Base-by-base conservation (phyloP, 345 rosid genomes). In the Ricinus communis region DNA sequence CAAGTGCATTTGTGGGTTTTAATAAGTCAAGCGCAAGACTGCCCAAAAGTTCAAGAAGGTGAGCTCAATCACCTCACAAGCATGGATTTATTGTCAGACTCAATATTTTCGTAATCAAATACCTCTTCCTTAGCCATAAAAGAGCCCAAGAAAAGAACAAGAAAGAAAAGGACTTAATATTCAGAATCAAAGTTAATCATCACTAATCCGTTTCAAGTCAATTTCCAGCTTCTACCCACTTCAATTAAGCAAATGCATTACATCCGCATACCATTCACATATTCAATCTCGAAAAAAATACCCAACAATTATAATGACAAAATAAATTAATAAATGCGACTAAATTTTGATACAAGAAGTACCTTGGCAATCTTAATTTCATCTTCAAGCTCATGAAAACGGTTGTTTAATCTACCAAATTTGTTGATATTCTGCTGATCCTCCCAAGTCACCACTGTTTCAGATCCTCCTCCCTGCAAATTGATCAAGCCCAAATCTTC, bases 391-490 rank as follows among this genome's bases (percentile, higher is more conserved):
- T 95, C 97, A 71, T 92, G 97, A 64, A 88, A 78, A 52, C 99
- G 74, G 62, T 89, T 95, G 84, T 95, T 95, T 59, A 95, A 82
- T 68, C 93, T 88, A 28, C 88, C 87, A 72, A 95, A 95, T 66
- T 67, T 87, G 80, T 92, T 92, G 68, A 95, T 95, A 81, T 90
- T 95, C 75, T 86, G 97, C 85, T 95, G 99, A 64, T 95, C 99
- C 69, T 90, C 94, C 99, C 99, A 95, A 4, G 97, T 95, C 30
- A 95, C 99, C 85, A 82, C 89, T 73, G 72, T 88, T 55, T 82
- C 96, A 78, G 97, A 87, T 84, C 91, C 96, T 69, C 88, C 88
- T 4, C 93, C 85, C 95, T 93, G 72, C 73, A 80, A 73, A 62
- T 59, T 62, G 24, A 28, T 63, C 14, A 19, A 41, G 51, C 27